Evolutionary conservation across 352 stramenopile genomes (phyloP), one percentile per base, ranked within the genome.

Genomic region (Phytophthora gonapodyides): DNA sequence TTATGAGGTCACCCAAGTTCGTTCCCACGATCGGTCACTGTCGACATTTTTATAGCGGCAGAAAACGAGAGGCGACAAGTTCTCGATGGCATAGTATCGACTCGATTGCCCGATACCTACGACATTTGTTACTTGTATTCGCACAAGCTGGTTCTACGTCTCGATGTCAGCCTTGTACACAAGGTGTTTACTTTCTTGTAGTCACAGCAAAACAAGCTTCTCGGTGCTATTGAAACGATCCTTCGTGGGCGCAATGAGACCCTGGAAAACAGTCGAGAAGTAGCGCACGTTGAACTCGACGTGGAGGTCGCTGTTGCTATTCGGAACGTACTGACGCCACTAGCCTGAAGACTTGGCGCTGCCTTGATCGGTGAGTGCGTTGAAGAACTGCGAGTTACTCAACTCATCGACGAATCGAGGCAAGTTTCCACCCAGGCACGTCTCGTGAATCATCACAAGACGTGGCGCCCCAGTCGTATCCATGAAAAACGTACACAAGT

Each of bases 261-360:
- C 96, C 68, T 99, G 95, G 67, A 99, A 99, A 0, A 99, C 91
- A 60, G 98, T 98, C 34, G 82, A 96, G 21, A 99, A 79, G 66
- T 99, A 90, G 5, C 96, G 89, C 40, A 98, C 96, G 48, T 98
- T 98, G 69, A 99, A 99, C 75, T 98, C 93, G 74, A 98, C 99
- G 78, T 99, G 96, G 64, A 99, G 98, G 62, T 99, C 7, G 86
- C 84, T 6, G 95, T 94, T 1, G 94, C 98, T 67, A 98, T 98
- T 17, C 89, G 80, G 72, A 98, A 96, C 11, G 88, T 97, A 37
- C 89, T 79, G 12, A 93, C 82, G 21, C 98, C 89, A 30, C 84
- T 88, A 38, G 80, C 83, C 57, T 99, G 96, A 11, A 99, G 72
- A 34, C 85, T 95, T 36, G 98, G 65, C 6, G 96, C 94, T 6